Conservation (phyloP, 2,329 filamentous ascomycete genomes). For the Claviceps citrina region DNA sequence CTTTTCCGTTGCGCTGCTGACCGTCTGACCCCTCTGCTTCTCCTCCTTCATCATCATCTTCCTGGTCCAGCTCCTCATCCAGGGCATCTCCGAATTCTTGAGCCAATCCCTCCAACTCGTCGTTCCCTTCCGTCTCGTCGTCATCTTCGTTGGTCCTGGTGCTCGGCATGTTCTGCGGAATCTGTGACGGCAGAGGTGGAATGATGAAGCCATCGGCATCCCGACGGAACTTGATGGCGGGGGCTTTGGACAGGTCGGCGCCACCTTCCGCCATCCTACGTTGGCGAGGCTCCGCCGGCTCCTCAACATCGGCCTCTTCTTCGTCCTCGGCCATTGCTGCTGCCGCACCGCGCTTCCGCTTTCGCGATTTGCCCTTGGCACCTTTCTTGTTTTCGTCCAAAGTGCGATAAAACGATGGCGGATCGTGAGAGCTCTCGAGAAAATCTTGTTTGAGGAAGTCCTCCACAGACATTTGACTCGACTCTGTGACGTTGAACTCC, state of each 20-base stretch:
- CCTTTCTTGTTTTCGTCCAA: constrained; percentile 42
- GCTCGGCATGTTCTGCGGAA: constrained; percentile 17
- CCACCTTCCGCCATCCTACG: constrained; percentile 15
- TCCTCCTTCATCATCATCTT: constrained; percentile 1
- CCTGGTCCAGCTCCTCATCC: constrained; percentile 16
- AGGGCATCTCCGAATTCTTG: constrained; percentile 29
- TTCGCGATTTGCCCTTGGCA: constrained; percentile 32
- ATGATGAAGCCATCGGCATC: constrained; percentile 58
- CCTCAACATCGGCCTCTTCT: constrained; percentile 3
- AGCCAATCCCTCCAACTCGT: constrained; percentile 26
- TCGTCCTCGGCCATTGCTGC: constrained; percentile 9
- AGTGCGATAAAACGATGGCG: constrained; percentile 65
- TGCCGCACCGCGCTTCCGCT: constrained; percentile 26
- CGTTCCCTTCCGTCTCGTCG: constrained; percentile 13
- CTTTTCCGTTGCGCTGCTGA: constrained; percentile 10
- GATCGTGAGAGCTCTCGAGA: constrained; percentile 60
- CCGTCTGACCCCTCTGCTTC: neutral
- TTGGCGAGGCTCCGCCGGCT: neutral
- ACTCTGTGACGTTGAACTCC: constrained; percentile 80
- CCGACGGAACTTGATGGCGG: constrained; percentile 27
- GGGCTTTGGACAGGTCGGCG: constrained; percentile 20
- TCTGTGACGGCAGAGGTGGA: constrained; percentile 32
- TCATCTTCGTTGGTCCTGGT: constrained; percentile 4
- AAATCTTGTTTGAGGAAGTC: constrained; percentile 64
- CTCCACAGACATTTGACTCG: constrained; percentile 70